phyloP scores from a whole-genome alignment of 495 filamentous ascomycete species.

The Neurospora sublineolata region DNA sequence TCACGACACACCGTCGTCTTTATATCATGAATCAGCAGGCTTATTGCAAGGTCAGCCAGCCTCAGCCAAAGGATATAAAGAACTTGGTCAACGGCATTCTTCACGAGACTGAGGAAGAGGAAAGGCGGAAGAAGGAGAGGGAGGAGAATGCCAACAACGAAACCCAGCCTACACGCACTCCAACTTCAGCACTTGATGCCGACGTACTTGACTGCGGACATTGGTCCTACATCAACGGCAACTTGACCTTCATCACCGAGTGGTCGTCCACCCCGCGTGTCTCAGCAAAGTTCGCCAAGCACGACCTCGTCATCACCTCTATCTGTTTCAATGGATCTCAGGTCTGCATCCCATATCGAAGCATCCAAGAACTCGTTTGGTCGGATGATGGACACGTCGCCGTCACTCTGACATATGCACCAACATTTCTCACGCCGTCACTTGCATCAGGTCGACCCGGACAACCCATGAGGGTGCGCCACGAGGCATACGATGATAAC shows the following conservation, averaged over 20 bases:
- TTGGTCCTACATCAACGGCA: constrained; percentile 28
- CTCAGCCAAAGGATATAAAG: constrained; percentile 19
- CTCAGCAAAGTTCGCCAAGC: constrained; percentile 33
- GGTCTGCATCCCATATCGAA: constrained; percentile 29
- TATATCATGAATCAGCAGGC: constrained; percentile 24
- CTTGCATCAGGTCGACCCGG: constrained; percentile 7
- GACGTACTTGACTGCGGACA: constrained; percentile 36
- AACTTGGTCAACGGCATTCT: constrained; percentile 18
- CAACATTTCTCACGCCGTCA: constrained; percentile 6
- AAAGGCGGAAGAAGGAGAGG: constrained; percentile 2
- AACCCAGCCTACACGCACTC: background rate
- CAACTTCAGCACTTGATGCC: constrained; percentile 18
- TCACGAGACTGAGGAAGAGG: constrained; percentile 20
- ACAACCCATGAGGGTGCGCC: constrained; percentile 12
- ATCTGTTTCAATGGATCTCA: constrained; percentile 8
- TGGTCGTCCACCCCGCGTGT: constrained; percentile 24
- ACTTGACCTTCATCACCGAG: constrained; percentile 36
- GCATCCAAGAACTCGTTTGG: constrained; percentile 24
- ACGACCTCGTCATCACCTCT: constrained; percentile 24
- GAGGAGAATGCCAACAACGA: background rate
- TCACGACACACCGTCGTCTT: constrained; percentile 20
- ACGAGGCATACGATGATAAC: constrained; percentile 9
- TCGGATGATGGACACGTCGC: constrained; percentile 17
- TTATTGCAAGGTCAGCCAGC: constrained; percentile 33
- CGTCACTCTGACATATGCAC: constrained; percentile 21